phyloP scores from a whole-genome alignment of 2,329 filamentous ascomycete genomes.

The Penicillium sp. region DNA sequence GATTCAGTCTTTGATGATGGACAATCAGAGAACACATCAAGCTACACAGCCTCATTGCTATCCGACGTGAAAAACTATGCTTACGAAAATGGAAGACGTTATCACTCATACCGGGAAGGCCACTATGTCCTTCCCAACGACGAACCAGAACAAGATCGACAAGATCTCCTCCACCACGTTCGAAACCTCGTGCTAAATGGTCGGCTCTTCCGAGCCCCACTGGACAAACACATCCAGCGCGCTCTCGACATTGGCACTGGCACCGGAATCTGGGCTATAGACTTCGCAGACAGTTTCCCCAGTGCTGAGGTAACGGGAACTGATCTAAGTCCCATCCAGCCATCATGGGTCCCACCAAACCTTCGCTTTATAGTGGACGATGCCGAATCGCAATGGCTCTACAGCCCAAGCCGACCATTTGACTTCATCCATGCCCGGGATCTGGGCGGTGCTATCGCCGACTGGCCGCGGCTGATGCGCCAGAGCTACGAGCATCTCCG shows the following conservation, averaged over 20 bases:
- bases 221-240: slow-evolving; percentile 29
- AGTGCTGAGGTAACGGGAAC: slow-evolving; percentile 47
- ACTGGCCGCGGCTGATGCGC: slow-evolving; percentile 27
- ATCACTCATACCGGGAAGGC: slow-evolving; percentile 31
- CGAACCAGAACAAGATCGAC: slow-evolving; percentile 36
- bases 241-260: slow-evolving; percentile 44
- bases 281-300: slow-evolving; percentile 39
- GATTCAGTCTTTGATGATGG: slow-evolving; percentile 22
- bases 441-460: slow-evolving; percentile 32
- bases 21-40: slow-evolving; percentile 20
- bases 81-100: slow-evolving; percentile 31
- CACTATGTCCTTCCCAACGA: slow-evolving; percentile 39
- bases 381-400: slow-evolving; percentile 35
- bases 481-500: slow-evolving; percentile 39
- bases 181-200: slow-evolving; percentile 39
- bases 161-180: slow-evolving; percentile 40
- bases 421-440: slow-evolving; percentile 39
- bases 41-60: slow-evolving; percentile 23
- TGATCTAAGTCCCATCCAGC: slow-evolving; percentile 48
- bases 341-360: slow-evolving; percentile 41
- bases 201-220: slow-evolving; percentile 39
- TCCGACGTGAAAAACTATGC: slow-evolving; percentile 25
- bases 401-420: slow-evolving; percentile 26
- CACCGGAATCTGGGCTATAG: slow-evolving; percentile 38
- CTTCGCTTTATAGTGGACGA: slow-evolving; percentile 38